Percentiles rank a stretch among this genome's conserved stretches.
phyloP scores from a whole-genome alignment of 352 stramenopile genomes.

The Pythium aphanidermatum region DNA sequence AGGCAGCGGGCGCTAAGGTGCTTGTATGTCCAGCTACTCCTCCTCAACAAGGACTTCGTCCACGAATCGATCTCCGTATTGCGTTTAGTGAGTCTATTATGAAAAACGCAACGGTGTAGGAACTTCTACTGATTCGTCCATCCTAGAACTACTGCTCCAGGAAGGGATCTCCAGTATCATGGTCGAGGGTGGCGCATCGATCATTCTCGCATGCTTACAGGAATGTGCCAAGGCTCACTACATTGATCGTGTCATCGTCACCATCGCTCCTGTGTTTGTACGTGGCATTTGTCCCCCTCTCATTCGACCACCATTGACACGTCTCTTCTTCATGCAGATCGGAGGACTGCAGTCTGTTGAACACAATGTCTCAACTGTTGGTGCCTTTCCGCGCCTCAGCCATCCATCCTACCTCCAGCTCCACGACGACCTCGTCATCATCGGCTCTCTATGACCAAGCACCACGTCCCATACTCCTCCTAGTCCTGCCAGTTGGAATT shows the following conservation, averaged over 20 bases:
- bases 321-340: constrained; percentile 28
- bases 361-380: constrained; percentile 14
- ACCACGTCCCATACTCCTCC: not conserved
- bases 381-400: constrained; percentile 29
- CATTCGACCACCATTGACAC: not conserved
- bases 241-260: constrained; percentile 68
- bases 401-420: constrained; percentile 29
- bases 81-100: constrained; percentile 41
- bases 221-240: constrained; percentile 31
- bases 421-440: constrained; percentile 42
- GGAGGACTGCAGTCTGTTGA: constrained; percentile 48
- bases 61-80: constrained; percentile 49
- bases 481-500: too few species aligned
- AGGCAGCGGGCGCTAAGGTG: constrained; percentile 38
- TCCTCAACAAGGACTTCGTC: constrained; percentile 10
- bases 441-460: constrained; percentile 23
- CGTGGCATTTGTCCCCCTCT: too few species aligned
- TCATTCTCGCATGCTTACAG: constrained; percentile 67
- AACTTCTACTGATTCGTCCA: not conserved
- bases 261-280: constrained; percentile 78
- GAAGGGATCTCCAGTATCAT: constrained; percentile 62
- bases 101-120: not conserved
- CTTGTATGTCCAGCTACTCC: constrained; percentile 25
- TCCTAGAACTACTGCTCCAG: constrained; percentile 16
- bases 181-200: constrained; percentile 73